These are phyloP conservation scores for Penicillium aurantiogriseum DNA, from an alignment of 2,329 filamentous ascomycete species.

Conservation along the genomic window DNA sequence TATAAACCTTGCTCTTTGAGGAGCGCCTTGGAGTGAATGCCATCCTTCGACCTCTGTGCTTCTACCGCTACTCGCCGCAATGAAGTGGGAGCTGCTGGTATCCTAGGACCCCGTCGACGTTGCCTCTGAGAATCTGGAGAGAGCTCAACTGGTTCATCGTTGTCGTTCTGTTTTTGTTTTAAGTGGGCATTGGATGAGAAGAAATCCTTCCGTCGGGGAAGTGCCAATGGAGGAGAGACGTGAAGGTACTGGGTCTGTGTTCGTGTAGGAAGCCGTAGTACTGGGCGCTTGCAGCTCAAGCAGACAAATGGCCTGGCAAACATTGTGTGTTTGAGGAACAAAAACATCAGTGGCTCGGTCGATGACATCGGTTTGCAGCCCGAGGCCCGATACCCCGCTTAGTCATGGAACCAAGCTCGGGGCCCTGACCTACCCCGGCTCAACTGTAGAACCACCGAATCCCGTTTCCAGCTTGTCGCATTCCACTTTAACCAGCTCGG, in stretches of 20 bases:
- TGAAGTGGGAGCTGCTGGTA: conserved; percentile 65
- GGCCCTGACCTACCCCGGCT: conserved; percentile 23
- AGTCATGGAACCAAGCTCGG: conserved; percentile 18
- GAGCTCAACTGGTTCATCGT: conserved; percentile 16
- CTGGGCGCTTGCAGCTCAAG: conserved; percentile 32
- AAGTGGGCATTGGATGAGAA: conserved; percentile 65
- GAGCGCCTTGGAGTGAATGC: conserved; percentile 50
- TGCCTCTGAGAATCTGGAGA: conserved; percentile 31
- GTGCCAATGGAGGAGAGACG: conserved; percentile 34
- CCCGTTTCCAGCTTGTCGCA: conserved; percentile 21
- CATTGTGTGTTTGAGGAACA: conserved; percentile 22
- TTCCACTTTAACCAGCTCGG: conserved; percentile 16
- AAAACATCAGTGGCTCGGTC: neutral
- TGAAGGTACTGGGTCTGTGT: conserved; percentile 37
- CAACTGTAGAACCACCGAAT: conserved; percentile 17
- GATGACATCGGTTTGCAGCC: conserved; percentile 17
- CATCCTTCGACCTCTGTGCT: conserved; percentile 64
- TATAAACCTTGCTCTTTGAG: conserved; percentile 36
- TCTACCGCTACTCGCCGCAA: conserved; percentile 82
- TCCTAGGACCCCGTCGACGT: conserved; percentile 51
- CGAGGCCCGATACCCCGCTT: conserved; percentile 17
- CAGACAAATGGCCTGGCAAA: conserved; percentile 34
- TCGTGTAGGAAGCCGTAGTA: conserved; percentile 25
- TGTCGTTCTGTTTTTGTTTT: conserved; percentile 37
- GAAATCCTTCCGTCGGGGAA: conserved; percentile 58